Evolutionary conservation across 805 yeast species (phyloP).

Genomic region (Lachancea dasiensis): DNA sequence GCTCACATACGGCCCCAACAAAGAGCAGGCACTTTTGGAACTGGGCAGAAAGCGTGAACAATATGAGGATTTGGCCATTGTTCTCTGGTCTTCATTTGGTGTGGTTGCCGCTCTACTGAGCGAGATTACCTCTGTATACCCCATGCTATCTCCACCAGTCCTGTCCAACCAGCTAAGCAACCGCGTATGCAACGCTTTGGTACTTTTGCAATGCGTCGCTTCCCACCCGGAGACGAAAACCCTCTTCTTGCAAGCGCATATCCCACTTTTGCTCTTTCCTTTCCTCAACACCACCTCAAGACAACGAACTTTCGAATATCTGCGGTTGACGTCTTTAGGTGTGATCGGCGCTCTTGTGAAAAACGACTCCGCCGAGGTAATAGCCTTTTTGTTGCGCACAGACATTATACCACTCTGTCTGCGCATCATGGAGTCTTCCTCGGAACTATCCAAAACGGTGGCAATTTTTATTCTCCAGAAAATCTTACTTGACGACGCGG

Average conservation of each 20-base stretch:
- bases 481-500: slow-evolving; percentile 85
- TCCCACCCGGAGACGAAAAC: slow-evolving; percentile 88
- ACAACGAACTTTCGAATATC: slow-evolving; percentile 88
- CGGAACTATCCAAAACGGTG: slow-evolving; percentile 90
- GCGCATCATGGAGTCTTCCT: slow-evolving; percentile 90
- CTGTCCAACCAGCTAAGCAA: slow-evolving; percentile 82
- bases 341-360: slow-evolving; percentile 96
- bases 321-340: slow-evolving; percentile 87
- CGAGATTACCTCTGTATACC: slow-evolving; percentile 87
- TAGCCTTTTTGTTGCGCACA: slow-evolving; percentile 84
- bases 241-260: slow-evolving; percentile 79
- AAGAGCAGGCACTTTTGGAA: slow-evolving; percentile 89
- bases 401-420: slow-evolving; percentile 94
- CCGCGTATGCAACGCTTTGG: slow-evolving; percentile 92
- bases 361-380: slow-evolving; percentile 92
- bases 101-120: slow-evolving; percentile 88
- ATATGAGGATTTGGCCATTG: slow-evolving; percentile 87
- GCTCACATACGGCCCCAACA: slow-evolving; percentile 80
- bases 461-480: slow-evolving; percentile 95
- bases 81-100: slow-evolving; percentile 93
- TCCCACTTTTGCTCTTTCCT: slow-evolving; percentile 89
- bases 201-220: slow-evolving; percentile 93
- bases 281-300: slow-evolving; percentile 87
- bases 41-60: slow-evolving; percentile 92
- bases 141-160: slow-evolving; percentile 79